Base-by-base conservation (phyloP, 768 basidiomycete genomes). In the Mycena crocata region DNA sequence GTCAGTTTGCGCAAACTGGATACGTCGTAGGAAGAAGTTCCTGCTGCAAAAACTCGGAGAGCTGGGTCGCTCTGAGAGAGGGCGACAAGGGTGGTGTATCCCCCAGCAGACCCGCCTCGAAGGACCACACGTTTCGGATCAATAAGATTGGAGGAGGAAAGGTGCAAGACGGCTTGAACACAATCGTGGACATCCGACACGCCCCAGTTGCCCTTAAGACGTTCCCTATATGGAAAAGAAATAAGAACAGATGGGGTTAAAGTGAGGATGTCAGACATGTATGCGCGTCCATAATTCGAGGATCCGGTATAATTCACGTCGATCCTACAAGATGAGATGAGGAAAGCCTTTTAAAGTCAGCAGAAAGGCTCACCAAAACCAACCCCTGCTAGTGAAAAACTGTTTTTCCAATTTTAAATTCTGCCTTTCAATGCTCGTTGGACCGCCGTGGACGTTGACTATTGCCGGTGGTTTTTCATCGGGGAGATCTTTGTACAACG, bases 241-340 rank as follows among this genome's bases (percentile, higher is more conserved):
- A 26, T 32, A 17, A 14, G 30, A 21, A n/a, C 15, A 23, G 28
- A n/a, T 1, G 9, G n/a, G n/a, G 31, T 26, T 5, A 23, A 26
- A 21, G 21, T 21, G 21, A 17, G 26, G 21, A 28, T 40, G 13
- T 54, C 64, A 10, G 3, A 61, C 63, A 81, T 82, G 71, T 88
- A 90, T 59, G 79, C 74, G 13, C 86, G 81, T 1, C 89, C 89
- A 67, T 86, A 89, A 0, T 88, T 85, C 5, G 82, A 83, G 4
- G 86, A 87, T 0, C 89, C 90, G 3, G 87, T 81, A 57, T 90
- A 87, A 68, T 90, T 86, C 42, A 90, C 87, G 50, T 88, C 87
- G 42, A 88, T 64, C 81, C 86, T 82, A 62, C 6, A n/a, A n/a
- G n/a, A 42, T 30, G 12, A 48, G 30, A 13, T 30, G 26, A 48